phyloP scores from a whole-genome alignment of 129 eudicot genomes.

The Centrapalus pauciflorus region DNA sequence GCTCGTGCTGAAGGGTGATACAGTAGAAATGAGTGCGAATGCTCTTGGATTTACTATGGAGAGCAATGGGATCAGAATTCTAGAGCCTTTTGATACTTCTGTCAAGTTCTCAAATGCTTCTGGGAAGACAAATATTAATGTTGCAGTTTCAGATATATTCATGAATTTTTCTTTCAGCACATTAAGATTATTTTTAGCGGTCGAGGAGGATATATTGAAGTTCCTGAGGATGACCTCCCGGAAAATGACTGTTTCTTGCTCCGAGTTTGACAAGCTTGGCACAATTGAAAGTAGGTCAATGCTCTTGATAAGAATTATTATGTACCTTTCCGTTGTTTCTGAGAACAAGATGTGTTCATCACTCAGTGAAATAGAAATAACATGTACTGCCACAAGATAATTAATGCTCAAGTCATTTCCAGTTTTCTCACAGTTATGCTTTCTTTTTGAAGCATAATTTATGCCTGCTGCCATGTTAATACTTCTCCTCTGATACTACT shows the following conservation, averaged over 20 bases:
- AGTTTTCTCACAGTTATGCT: not conserved
- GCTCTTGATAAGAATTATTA: not conserved
- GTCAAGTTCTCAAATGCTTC: slow-evolving; percentile 69
- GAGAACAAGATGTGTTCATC: not conserved
- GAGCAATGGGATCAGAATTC: slow-evolving; percentile 86
- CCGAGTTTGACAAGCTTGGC: slow-evolving; percentile 91
- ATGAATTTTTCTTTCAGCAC: slow-evolving; percentile 96
- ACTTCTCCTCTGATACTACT: not conserved
- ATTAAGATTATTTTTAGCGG: slow-evolving; percentile 79
- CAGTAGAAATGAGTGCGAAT: slow-evolving; percentile 76
- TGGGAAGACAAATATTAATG: slow-evolving; percentile 78
- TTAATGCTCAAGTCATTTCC: not conserved
- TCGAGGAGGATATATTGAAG: slow-evolving; percentile 84
- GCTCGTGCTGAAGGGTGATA: slow-evolving; percentile 75
- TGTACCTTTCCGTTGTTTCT: not conserved
- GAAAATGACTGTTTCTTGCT: slow-evolving; percentile 77
- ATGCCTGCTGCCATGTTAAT: not conserved
- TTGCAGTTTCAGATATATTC: slow-evolving; percentile 81
- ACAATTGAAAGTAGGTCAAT: slow-evolving; percentile 56
- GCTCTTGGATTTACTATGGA: slow-evolving; percentile 95
- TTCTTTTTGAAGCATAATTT: not conserved
- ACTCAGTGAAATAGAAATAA: not conserved
- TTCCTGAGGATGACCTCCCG: slow-evolving; percentile 77
- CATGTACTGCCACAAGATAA: not conserved
- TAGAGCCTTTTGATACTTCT: slow-evolving; percentile 97